These are phyloP conservation scores for Vanrija sp. DNA, from an alignment of 1,284 basidiomycete genomes.

Conservation along the genomic window DNA sequence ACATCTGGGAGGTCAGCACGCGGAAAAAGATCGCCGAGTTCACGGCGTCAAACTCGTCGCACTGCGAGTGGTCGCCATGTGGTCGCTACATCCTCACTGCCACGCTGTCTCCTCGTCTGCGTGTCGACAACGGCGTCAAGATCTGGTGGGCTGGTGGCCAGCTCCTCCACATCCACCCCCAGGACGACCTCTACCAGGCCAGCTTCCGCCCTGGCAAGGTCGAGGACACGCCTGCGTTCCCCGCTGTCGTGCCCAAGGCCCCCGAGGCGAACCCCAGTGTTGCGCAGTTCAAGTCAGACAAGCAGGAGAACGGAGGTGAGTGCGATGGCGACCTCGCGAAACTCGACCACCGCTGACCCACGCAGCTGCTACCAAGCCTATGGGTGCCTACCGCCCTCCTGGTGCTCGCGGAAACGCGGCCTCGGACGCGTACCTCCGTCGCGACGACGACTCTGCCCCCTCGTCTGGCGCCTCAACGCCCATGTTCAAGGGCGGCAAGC, in stretches of 20 bases:
- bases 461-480: conserved; percentile 51
- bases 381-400: conserved; percentile 83
- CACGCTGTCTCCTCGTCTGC: conserved; percentile 84
- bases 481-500: conserved; percentile 58
- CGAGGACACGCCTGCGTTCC: conserved; percentile 67
- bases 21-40: conserved; percentile 80
- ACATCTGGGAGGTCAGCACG: conserved; percentile 84
- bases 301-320: conserved; percentile 31
- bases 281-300: conserved; percentile 43
- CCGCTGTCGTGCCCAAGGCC: conserved; percentile 65
- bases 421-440: conserved; percentile 78
- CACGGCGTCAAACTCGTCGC: conserved; percentile 80
- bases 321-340: conserved; percentile 27
- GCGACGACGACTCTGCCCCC: conserved; percentile 69
- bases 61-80: conserved; percentile 93
- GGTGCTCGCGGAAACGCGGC: conserved; percentile 83
- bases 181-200: conserved; percentile 80
- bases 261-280: conserved; percentile 67
- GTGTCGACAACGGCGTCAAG: conserved; percentile 96
- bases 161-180: conserved; percentile 75
- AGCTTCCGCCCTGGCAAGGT: conserved; percentile 74
- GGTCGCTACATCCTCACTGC: conserved; percentile 91
- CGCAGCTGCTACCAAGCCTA: conserved; percentile 57
- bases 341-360: too few relatives aligned
- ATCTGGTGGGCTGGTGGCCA: conserved; percentile 90